Evolutionary conservation across 495 filamentous ascomycete genomes (phyloP).

Genomic region (Penicillium verhagenii): DNA sequence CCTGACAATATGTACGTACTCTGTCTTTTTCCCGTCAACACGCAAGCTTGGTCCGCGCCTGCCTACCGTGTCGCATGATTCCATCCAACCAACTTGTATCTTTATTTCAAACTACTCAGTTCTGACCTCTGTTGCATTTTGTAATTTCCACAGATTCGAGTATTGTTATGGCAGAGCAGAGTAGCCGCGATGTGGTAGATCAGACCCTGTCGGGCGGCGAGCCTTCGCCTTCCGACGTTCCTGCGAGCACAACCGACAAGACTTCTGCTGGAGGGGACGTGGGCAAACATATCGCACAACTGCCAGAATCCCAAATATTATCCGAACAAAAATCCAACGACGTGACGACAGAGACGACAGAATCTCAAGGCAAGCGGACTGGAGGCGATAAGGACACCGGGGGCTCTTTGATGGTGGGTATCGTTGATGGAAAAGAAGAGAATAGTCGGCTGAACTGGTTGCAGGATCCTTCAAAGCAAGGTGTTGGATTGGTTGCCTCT

Average conservation of each 20-base stretch:
- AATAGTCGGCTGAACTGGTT: conserved; percentile 20
- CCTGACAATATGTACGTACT: conserved; percentile 53
- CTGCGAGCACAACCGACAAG: conserved; percentile 61
- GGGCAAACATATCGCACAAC: conserved; percentile 43
- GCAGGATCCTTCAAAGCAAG: conserved; percentile 38
- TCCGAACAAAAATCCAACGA: conserved; percentile 25
- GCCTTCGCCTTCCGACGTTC: conserved; percentile 67
- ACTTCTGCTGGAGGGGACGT: conserved; percentile 56
- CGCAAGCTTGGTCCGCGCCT: conserved; percentile 23
- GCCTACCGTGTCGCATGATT: conserved; percentile 14
- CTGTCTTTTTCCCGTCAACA: conserved; percentile 15
- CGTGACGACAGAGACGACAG: conserved; percentile 22
- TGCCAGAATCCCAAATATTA: conserved; percentile 27
- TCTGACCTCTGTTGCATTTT: conserved; percentile 39
- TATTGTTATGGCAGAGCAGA: conserved; percentile 83
- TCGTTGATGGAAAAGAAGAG: not conserved
- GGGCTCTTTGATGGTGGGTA: conserved; percentile 34
- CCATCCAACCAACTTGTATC: conserved; percentile 3
- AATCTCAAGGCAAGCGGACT: conserved; percentile 19
- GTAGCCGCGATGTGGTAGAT: conserved; percentile 75
- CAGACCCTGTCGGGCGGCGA: conserved; percentile 73
- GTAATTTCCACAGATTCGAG: conserved; percentile 49
- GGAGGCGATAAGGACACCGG: conserved; percentile 32
- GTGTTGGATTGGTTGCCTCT: conserved; percentile 36
- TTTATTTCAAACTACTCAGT: conserved; percentile 21